Evolutionary conservation across 208 protist species (phyloP).

Genomic region (Acanthamoeba pearcei): DNA sequence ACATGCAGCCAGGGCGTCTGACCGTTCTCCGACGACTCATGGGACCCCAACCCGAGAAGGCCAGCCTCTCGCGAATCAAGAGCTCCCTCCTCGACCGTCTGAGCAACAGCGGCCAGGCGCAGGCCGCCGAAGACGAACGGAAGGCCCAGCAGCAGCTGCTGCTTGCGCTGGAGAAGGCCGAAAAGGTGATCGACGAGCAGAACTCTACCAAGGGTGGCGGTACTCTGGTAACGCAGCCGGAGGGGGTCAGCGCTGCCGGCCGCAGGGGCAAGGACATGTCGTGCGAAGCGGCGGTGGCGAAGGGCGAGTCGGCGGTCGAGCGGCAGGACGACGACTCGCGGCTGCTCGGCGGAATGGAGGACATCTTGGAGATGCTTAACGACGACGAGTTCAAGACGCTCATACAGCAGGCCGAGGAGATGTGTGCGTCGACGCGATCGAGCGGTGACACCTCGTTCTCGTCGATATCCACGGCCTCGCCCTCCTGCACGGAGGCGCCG

Average conservation of each 20-base stretch:
- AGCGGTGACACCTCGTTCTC: slow-evolving; percentile 6
- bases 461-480: neutral
- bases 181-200: neutral
- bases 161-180: slow-evolving; percentile 3
- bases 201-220: neutral
- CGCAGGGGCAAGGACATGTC: neutral
- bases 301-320: neutral
- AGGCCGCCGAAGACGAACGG: neutral
- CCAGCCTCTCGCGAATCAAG: slow-evolving; percentile 5
- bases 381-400: slow-evolving; percentile 13
- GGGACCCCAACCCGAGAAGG: slow-evolving; percentile 2
- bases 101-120: neutral
- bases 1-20: neutral
- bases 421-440: neutral
- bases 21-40: slow-evolving; percentile 6
- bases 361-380: slow-evolving; percentile 34
- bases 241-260: neutral
- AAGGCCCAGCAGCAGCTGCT: slow-evolving; percentile 4
- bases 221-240: neutral
- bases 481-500: neutral
- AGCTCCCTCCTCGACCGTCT: slow-evolving; percentile 12
- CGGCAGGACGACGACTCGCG: neutral
- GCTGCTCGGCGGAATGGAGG: slow-evolving; percentile 2
- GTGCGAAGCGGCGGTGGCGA: neutral
- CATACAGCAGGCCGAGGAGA: slow-evolving; percentile 27